Evolutionary conservation across 2,329 filamentous ascomycete species (phyloP), one percentile per base, ranked within the genome.

Genomic region (Colletotrichum sp.): DNA sequence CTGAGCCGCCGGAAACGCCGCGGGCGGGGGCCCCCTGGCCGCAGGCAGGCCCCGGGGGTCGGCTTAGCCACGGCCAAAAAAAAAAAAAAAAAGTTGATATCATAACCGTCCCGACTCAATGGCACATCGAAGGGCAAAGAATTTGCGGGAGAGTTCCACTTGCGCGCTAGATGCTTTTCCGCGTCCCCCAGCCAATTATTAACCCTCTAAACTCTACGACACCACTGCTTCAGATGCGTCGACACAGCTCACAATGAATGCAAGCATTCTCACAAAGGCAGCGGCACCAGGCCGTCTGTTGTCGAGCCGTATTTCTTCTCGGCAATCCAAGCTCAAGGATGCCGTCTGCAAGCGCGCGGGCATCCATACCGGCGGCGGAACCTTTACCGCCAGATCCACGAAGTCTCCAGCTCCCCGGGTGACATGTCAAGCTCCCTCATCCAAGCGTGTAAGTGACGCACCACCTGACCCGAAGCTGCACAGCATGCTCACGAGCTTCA

Each of bases 221-320:
- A 62, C 28, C 9, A 71, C n/a, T 59, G 70, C 70, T 68, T 75
- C 44, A 76, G 71, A 76, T 76, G 75, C 66, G 55, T 75, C 52
- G 30, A 66, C 67, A 68, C 49, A 68, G 68, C 80, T 77, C 81
- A 85, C 78, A 59, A 90, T 90, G 89, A 90, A 89, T 80, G 84
- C 88, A 55, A 87, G 82, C 80, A 80, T 89, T 78, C 79, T 89
- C 76, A 84, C 85, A 76, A 90, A 88, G 83, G 85, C 87, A 65
- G 85, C 85, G 77, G 83, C 85, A 79, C 88, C 88, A 44, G 84
- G 85, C 80, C 87, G 88, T 79, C 83, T 85, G 77, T 81, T 90
- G 76, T 77, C 77, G 32, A 60, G 68, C 77, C 85, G 87, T 55
- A 82, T 84, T 75, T 82, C 44, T 21, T 49, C 85, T 72, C 84